Conservation (phyloP, 129 eudicot genomes). For the Centella asiatica region DNA sequence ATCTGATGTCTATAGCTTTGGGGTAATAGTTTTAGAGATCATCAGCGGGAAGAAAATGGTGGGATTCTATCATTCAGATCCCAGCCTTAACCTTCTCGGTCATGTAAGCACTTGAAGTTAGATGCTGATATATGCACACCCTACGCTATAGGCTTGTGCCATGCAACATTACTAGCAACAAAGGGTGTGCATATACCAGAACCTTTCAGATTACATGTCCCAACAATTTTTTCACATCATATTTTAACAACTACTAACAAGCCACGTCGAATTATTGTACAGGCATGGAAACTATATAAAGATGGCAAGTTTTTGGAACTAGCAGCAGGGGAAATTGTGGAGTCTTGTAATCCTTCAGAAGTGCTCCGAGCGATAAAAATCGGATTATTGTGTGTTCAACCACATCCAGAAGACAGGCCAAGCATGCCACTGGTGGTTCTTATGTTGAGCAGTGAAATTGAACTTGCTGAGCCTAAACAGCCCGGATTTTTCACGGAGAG, state of each 20-base stretch:
- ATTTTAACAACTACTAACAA: not conserved
- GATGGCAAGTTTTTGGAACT: not conserved
- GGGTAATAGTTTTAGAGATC: constrained; percentile 1
- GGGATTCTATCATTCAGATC: constrained; percentile 3
- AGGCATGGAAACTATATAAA: constrained; percentile 10
- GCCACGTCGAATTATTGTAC: not conserved
- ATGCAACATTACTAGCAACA: no score
- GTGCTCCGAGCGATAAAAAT: not conserved
- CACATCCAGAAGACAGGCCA: constrained; percentile 12
- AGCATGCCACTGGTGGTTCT: constrained; percentile 4
- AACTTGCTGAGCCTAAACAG: constrained; percentile 7
- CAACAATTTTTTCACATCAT: not conserved
- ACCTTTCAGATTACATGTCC: no score
- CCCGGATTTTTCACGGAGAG: constrained; percentile 10
- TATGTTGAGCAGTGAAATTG: constrained; percentile 6
- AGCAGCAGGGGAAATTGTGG: not conserved
- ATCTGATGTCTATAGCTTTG: constrained; percentile 6
- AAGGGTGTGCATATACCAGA: no score
- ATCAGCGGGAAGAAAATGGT: not conserved
- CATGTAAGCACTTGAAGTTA: not conserved
- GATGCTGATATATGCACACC: no score
- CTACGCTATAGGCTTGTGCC: no score
- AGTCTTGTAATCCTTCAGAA: not conserved
- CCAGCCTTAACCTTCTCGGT: constrained; percentile 4
- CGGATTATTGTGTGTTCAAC: constrained; percentile 8